phyloP scores from a whole-genome alignment of 352 stramenopile genomes.

The Pythium biforme region DNA sequence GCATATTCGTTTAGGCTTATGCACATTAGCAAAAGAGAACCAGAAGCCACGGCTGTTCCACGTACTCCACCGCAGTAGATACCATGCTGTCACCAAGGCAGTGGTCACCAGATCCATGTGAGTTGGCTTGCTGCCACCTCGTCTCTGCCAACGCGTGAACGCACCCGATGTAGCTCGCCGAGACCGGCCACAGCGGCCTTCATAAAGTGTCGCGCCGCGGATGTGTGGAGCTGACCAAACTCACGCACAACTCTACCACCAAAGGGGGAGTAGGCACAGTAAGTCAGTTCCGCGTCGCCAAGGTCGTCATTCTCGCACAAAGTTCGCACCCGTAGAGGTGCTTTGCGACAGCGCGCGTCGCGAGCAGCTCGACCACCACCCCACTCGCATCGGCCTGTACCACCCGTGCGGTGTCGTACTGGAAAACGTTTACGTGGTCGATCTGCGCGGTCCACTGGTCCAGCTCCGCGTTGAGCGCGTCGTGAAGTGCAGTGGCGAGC shows the following conservation, averaged over 20 bases:
- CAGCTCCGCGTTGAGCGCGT: constrained; percentile 7
- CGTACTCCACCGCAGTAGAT: constrained; percentile 39
- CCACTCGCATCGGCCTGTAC: neutral
- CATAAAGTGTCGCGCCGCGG: constrained; percentile 8
- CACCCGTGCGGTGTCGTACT: constrained; percentile 16
- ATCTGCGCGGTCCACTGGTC: constrained; percentile 5
- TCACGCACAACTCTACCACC: constrained; percentile 12
- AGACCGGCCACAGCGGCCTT: constrained; percentile 12
- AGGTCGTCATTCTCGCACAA: too few species aligned
- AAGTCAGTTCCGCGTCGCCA: too few species aligned
- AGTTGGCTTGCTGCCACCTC: too few species aligned
- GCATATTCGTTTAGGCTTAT: too few species aligned
- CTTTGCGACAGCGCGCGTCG: constrained; percentile 8
- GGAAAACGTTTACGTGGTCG: constrained; percentile 21
- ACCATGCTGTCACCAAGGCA: constrained; percentile 10
- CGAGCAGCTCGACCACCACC: constrained; percentile 1
- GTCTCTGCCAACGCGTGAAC: constrained; percentile 19
- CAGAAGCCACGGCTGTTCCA: too few species aligned
- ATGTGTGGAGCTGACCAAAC: constrained; percentile 22
- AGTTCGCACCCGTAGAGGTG: constrained; percentile 6
- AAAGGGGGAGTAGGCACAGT: too few species aligned
- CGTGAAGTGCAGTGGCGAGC: neutral
- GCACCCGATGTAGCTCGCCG: constrained; percentile 16
- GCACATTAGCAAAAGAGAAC: too few species aligned
- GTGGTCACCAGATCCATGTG: too few species aligned